These are phyloP conservation scores for Penicillium soppii DNA, from an alignment of 495 filamentous ascomycete species.

Conservation along the genomic window DNA sequence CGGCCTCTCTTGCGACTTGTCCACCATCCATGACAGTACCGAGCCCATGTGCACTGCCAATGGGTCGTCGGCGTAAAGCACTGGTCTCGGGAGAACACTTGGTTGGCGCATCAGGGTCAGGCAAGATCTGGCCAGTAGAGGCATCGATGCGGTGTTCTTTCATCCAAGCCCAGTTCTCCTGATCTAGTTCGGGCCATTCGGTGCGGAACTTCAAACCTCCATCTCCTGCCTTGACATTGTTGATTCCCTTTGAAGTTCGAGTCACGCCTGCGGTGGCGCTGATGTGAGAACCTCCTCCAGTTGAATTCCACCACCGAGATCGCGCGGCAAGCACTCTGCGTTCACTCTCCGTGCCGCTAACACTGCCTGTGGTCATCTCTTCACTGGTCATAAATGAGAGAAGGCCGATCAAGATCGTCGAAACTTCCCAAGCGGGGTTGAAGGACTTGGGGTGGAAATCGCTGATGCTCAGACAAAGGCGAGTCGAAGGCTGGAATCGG, in stretches of 20 bases:
- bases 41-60: conserved; percentile 65
- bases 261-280: conserved; percentile 46
- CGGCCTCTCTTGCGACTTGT: conserved; percentile 70
- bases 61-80: conserved; percentile 63
- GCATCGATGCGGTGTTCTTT: conserved; percentile 76
- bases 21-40: conserved; percentile 80
- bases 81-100: conserved; percentile 63
- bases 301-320: conserved; percentile 95
- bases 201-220: conserved; percentile 84
- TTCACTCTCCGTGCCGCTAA: conserved; percentile 77
- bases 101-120: conserved; percentile 38
- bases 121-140: conserved; percentile 63
- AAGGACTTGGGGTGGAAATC: conserved; percentile 98
- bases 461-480: conserved; percentile 90
- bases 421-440: conserved; percentile 99
- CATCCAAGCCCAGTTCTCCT: conserved; percentile 95
- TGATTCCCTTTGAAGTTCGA: conserved; percentile 54
- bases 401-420: conserved; percentile 91
- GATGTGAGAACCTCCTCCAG: conserved; percentile 81
- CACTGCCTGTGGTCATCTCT: conserved; percentile 95
- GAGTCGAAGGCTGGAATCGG: conserved; percentile 87
- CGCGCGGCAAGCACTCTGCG: conserved; percentile 74
- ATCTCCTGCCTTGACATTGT: conserved; percentile 78
- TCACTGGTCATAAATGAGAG: conserved; percentile 97
- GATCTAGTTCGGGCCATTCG: conserved; percentile 89